Conservation (phyloP, 495 filamentous ascomycete species). For the Extremus antarcticus region DNA sequence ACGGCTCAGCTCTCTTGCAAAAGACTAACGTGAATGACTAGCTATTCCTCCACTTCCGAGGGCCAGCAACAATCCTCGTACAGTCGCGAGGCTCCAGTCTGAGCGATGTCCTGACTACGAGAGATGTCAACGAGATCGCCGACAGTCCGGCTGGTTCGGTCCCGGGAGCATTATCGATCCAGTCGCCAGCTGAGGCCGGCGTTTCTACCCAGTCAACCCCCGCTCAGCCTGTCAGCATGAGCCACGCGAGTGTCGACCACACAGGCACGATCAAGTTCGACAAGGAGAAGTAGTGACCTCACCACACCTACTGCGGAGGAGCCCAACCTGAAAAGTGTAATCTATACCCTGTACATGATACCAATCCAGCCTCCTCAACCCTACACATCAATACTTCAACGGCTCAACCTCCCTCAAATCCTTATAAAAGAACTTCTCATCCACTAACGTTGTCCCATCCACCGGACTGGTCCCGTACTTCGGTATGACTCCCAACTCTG, state of each 20-base stretch:
- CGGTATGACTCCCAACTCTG: constrained; percentile 4
- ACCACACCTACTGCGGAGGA: neutral
- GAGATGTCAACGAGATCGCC: constrained; percentile 80
- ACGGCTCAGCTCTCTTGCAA: neutral
- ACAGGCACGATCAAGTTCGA: constrained; percentile 17
- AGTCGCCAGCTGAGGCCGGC: constrained; percentile 28
- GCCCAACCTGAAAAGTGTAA: neutral
- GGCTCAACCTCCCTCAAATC: constrained; percentile 1
- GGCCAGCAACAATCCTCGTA: constrained; percentile 72
- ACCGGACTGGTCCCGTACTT: constrained; percentile 10
- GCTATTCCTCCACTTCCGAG: constrained; percentile 82
- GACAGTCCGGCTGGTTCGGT: constrained; percentile 50
- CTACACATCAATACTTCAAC: neutral
- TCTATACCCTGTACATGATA: constrained; percentile 1
- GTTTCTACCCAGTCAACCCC: neutral
- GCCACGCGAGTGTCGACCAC: constrained; percentile 16
- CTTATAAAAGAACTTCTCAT: constrained; percentile 17
- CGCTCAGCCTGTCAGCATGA: constrained; percentile 8
- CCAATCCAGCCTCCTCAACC: neutral
- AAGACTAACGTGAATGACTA: constrained; percentile 18
- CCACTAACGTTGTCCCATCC: constrained; percentile 7
- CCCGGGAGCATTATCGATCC: constrained; percentile 38
- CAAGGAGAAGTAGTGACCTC: constrained; percentile 3
- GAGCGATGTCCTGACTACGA: constrained; percentile 59
- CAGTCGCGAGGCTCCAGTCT: constrained; percentile 69